Conservation (phyloP, 352 stramenopile species). For the Phytophthora sp. region DNA sequence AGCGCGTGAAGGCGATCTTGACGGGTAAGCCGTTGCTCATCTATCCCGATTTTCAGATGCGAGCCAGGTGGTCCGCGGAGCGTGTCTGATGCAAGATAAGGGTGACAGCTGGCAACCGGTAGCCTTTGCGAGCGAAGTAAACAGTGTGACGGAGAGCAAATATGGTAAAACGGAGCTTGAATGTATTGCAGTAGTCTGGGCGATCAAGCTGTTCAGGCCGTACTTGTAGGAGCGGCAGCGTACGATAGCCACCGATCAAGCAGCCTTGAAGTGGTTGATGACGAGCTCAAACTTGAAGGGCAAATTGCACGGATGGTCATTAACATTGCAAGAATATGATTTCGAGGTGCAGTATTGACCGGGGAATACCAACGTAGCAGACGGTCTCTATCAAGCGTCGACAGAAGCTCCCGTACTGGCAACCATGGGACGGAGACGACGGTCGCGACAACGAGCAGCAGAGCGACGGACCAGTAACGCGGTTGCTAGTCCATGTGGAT, state of each 20-base stretch:
- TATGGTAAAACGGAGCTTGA: background rate
- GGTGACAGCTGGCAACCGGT: background rate
- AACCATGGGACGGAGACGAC: too few relatives aligned
- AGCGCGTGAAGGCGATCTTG: background rate
- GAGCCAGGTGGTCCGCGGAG: background rate
- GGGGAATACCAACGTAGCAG: background rate
- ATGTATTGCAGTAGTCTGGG: background rate
- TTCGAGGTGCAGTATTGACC: background rate
- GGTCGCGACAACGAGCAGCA: too few relatives aligned
- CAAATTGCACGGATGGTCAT: background rate
- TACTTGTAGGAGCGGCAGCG: background rate
- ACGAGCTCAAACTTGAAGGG: background rate
- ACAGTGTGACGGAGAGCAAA: background rate
- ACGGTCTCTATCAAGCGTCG: too few relatives aligned
- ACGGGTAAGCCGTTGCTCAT: background rate
- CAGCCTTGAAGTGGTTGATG: background rate
- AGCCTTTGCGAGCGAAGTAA: background rate
- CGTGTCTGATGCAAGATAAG: slow-evolving; percentile 5
- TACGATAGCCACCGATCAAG: background rate
- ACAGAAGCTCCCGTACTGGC: too few relatives aligned
- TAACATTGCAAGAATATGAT: background rate
- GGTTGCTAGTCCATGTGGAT: too few relatives aligned
- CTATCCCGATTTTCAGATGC: slow-evolving; percentile 9
- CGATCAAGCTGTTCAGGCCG: background rate
- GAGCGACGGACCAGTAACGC: too few relatives aligned